Percentiles rank a stretch among this genome's conserved stretches.
Conservation (phyloP, 768 basidiomycete species). For the Gymnopilus dilepis region DNA sequence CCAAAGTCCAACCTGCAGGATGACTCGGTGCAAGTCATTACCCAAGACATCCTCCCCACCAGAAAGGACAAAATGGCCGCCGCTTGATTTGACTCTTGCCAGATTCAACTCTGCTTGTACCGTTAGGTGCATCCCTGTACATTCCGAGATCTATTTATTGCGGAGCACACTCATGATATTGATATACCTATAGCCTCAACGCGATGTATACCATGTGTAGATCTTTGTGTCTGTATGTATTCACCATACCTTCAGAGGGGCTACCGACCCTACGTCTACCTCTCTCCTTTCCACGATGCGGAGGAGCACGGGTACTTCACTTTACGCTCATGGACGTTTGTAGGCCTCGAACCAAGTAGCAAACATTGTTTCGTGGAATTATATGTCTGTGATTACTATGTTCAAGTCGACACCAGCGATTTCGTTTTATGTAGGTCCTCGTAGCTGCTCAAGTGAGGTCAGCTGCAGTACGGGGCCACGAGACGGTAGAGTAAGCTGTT, state of each 20-base stretch:
- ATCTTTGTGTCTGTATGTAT: slow-evolving; percentile 1
- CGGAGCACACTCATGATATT: not conserved
- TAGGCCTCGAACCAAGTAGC: not conserved
- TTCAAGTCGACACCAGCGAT: no score
- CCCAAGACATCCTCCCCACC: slow-evolving; percentile 14
- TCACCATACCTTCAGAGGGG: not conserved
- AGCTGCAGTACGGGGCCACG: no score
- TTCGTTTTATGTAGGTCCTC: no score
- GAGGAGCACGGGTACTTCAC: not conserved
- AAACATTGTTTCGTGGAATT: not conserved
- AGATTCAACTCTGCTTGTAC: not conserved
- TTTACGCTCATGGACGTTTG: not conserved
- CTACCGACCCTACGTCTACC: not conserved
- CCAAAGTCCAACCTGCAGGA: slow-evolving; percentile 57
- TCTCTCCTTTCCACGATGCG: not conserved
- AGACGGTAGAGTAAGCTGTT: no score
- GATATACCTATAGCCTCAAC: slow-evolving; percentile 6
- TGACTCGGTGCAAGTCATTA: slow-evolving; percentile 21
- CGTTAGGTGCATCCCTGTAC: not conserved
- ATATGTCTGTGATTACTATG: not conserved
- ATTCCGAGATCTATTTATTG: slow-evolving; percentile 5
- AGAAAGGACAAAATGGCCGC: slow-evolving; percentile 12
- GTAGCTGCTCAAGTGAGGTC: no score
- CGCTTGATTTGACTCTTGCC: not conserved
- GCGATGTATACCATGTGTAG: slow-evolving; percentile 8